Base-by-base conservation (phyloP, 805 yeast genomes). In the Lipomyces sp. region DNA sequence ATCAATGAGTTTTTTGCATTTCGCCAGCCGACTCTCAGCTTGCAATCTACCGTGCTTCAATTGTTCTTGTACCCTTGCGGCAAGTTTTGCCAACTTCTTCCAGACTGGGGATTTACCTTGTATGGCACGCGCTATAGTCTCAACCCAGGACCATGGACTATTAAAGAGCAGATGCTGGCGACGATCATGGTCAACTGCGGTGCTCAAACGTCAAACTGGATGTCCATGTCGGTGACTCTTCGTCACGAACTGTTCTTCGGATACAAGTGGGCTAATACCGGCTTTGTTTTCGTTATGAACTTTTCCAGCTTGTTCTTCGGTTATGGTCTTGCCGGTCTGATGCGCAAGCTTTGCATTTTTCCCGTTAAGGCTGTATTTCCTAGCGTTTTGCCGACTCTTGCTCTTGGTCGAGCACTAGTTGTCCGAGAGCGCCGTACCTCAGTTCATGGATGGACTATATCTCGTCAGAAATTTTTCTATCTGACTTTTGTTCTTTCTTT, bases 51-150 rank as follows among this genome's bases (percentile, higher is more conserved):
- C 49, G 71, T 80, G 50, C 78, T 85, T 1, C 83, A 78, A 74
- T 87, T 89, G 1, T 51, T 80, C 42, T 74, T 84, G 3, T 79
- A 74, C 64, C 85, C 86, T 6, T 54, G 77, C 26, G 88, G 88
- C 49, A 65, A 68, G 43, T 50, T 72, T 18, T 13, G 22, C 14
- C 22, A 34, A 32, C 10, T n/a, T 13, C 31, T 47, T 4, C 51
- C 51, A 1, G 42, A 42, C 33, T 42, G 49, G 49, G 48, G 42
- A 18, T 49, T 51, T 19, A 39, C 43, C 61, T 37, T 53, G 18
- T 32, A 43, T 18, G 72, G 78, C 45, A 65, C 57, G 18, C 66
- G 70, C 60, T 59, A 63, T 45, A 69, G 70, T 10, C 66, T 79
- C 50, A 80, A 79, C 60, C 82, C 83, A 5, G 82, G 83, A 13